Evolutionary conservation across 169 alveolate species (phyloP), one percentile per base, ranked within the genome.

Genomic region (Eimeria falciformis): DNA sequence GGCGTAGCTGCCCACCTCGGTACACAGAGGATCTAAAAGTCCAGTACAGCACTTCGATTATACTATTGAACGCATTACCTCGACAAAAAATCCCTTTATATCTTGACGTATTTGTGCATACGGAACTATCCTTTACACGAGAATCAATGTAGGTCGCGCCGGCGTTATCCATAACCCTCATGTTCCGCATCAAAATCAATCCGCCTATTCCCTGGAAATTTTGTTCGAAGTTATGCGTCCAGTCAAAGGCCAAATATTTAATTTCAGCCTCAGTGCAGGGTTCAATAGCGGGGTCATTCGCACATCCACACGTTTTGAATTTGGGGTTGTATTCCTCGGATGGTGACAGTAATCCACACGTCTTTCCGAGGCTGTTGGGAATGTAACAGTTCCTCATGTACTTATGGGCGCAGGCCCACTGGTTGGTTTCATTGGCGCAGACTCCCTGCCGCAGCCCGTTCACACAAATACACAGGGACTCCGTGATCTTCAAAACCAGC

Each of bases 111-210:
- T 21, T 9, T 12, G 58, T 33, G 40, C 90, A 81, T 3, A 71
- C 89, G 47, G 73, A 29, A 27, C 40, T 65, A 18, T 47, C 17
- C 14, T 47, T 21, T 21, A 81, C 75, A 18, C 90, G 77, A 56
- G 56, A 81, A 33, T 81, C 90, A 9, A 75, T 81, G 37, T 55
- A 53, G 25, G 45, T 81, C 18, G 90, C 29, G 2, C 90, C 90
- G 6, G 90, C 23, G 77, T 56, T 77, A n/a, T 81, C 90, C 90
- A 81, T 81, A 81, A 81, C 90, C 47, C 90, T 56, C 90, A 81
- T 81, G 77, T 81, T 81, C 5, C 90, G 73, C 90, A 81, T 5
- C 78, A 81, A 18, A 23, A 81, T 5, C 37, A 55, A 43, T 6
- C 90, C 90, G 53, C 58, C 33, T 4, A 55, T 33, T 7, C 90